Conservation (phyloP, 768 basidiomycete species). For the Candolleomyces aberdarensis region DNA sequence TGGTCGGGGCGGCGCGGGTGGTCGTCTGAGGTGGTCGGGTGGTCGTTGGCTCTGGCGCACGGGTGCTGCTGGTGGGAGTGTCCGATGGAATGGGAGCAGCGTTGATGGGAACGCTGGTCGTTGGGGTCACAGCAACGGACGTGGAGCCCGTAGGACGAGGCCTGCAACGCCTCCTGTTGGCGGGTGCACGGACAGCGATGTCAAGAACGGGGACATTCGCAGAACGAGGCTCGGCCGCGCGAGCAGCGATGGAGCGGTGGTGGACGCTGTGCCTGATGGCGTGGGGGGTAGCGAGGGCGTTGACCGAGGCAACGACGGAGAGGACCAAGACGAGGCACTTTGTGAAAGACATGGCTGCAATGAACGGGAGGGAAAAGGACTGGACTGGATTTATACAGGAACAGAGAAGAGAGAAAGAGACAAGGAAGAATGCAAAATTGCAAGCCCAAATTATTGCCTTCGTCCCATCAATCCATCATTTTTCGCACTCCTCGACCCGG, state of each 20-base stretch:
- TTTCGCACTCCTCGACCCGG: neutral
- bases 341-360: conserved; percentile 35
- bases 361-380: conserved; percentile 12
- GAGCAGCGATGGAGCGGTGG: conserved; percentile 43
- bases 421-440: conserved; percentile 4
- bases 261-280: conserved; percentile 32
- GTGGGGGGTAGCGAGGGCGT: conserved; percentile 41
- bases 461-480: conserved; percentile 6
- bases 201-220: conserved; percentile 24
- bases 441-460: neutral
- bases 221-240: conserved; percentile 33
- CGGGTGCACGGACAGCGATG: conserved; percentile 13
- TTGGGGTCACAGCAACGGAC: conserved; percentile 13
- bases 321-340: conserved; percentile 43
- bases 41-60: conserved; percentile 5
- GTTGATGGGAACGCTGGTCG: conserved; percentile 17
- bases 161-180: conserved; percentile 38
- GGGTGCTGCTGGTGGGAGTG: neutral
- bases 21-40: conserved; percentile 5
- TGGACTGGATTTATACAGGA: conserved; percentile 8
- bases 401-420: conserved; percentile 2
- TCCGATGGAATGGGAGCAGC: conserved; percentile 9
- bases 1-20: conserved; percentile 13
- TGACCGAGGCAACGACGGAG: conserved; percentile 36
- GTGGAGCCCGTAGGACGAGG: conserved; percentile 24